phyloP scores from a whole-genome alignment of 352 stramenopile genomes.

The Phytopythium sindhum region DNA sequence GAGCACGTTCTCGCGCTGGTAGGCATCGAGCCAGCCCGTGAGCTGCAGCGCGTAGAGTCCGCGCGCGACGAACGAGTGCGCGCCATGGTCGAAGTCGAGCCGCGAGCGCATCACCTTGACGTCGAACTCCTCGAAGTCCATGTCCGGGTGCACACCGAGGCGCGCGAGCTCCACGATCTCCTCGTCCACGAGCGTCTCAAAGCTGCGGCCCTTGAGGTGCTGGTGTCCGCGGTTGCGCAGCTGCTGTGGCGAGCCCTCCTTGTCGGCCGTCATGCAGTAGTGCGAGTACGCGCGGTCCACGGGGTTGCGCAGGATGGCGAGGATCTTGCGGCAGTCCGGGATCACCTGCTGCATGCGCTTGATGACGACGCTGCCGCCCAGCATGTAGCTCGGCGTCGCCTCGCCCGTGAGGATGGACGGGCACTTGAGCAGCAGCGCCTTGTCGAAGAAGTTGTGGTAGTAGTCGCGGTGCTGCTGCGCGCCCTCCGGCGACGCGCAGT shows the following conservation, averaged over 20 bases:
- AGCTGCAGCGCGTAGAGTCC: conserved; percentile 96
- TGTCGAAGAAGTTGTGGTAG: conserved; percentile 87
- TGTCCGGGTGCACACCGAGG: conserved; percentile 66
- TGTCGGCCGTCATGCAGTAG: conserved; percentile 86
- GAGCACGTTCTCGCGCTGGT: conserved; percentile 87
- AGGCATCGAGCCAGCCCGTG: conserved; percentile 89
- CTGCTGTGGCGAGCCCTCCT: conserved; percentile 68
- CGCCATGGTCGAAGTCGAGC: conserved; percentile 56
- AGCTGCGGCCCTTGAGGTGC: conserved; percentile 53
- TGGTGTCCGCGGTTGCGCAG: conserved; percentile 75
- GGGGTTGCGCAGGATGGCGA: conserved; percentile 82
- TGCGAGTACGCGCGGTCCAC: conserved; percentile 86
- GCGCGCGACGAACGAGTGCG: conserved; percentile 77
- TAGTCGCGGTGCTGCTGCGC: conserved; percentile 52
- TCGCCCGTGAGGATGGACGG: conserved; percentile 92
- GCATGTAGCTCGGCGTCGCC: conserved; percentile 90
- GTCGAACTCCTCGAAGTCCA: conserved; percentile 73
- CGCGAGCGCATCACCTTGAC: conserved; percentile 45
- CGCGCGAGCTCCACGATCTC: conserved; percentile 63
- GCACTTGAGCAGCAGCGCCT: conserved; percentile 77
- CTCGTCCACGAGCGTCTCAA: conserved; percentile 72
- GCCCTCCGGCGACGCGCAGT: conserved; percentile 50
- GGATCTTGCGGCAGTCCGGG: conserved; percentile 77
- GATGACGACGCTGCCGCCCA: conserved; percentile 75
- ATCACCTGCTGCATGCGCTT: conserved; percentile 73